Evolutionary conservation across 257 asterid species (phyloP), one percentile per base, ranked within the genome.

Genomic region (Paulownia fortunei): DNA sequence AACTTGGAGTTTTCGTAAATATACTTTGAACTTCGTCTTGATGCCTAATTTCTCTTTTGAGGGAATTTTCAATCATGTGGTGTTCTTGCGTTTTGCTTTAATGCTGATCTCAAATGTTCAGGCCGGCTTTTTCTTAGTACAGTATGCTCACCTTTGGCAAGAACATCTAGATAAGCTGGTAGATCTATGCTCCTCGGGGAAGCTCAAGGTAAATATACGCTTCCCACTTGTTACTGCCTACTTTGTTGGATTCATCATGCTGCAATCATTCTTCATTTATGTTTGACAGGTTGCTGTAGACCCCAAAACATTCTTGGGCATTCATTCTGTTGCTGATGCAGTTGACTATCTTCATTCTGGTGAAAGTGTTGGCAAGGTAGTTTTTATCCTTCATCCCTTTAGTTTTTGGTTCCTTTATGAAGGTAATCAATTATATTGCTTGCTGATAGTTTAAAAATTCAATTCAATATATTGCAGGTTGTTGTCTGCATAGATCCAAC

Each of bases 341-440:
- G 97, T 95, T 4, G 91, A 93, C 47, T 79, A 95, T 88, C 98
- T 95, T 71, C 98, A 93, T 81, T 93, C 99, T 41, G 97, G 99
- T 58, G 84, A 83, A 82, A 95, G 99, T 84, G 84, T 91, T 11
- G 99, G 99, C 87, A 95, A 95, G 98, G 99, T 95, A 89, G 15
- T 27, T 76, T 36, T 62, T 19, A 13, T 41, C 2, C n/a, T 2
- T 21, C 24, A 8, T 10, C 39, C 39, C 1, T 54, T 70, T 65
- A 23, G 16, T 51, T 56, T 54, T 66, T 5, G 5, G 9, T 39
- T 60, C 34, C 37, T 26, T 27, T 60, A 1, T 27, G 23, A 30
- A 67, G 18, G 13, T 21, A 64, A 23, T 59, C 8, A 41, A 19
- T 47, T 51, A 51, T 24, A 30, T 36, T 19, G 6, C 41, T 68